A percentile compares a stretch with the other conserved stretches of the same genome.
Evolutionary conservation across 306 rosid species (phyloP).

Genomic region (Prunus armeniaca): DNA sequence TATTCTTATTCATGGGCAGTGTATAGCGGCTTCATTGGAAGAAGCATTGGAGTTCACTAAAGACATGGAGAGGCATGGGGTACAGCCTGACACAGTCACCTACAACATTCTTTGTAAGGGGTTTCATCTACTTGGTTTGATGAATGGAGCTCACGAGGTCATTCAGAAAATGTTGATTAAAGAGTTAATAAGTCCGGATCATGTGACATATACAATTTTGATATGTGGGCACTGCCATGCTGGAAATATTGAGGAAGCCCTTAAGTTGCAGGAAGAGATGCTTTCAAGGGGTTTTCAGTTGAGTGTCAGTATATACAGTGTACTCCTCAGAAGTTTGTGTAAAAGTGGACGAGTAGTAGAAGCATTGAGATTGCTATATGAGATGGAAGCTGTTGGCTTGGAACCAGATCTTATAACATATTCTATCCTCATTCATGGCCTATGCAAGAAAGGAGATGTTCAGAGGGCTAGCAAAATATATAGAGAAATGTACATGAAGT

Average conservation of each 20-base stretch:
- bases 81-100: constrained; percentile 40
- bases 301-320: constrained; percentile 36
- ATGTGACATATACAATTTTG: constrained; percentile 40
- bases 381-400: constrained; percentile 40
- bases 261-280: constrained; percentile 39
- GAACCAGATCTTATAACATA: constrained; percentile 44
- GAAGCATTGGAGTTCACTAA: constrained; percentile 43
- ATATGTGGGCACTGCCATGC: constrained; percentile 48
- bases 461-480: constrained; percentile 41
- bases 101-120: constrained; percentile 50
- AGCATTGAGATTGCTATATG: constrained; percentile 39
- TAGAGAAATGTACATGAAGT: constrained; percentile 41
- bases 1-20: constrained; percentile 55
- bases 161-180: constrained; percentile 41
- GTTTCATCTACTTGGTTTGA: constrained; percentile 46
- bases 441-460: constrained; percentile 45
- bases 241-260: constrained; percentile 46
- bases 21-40: constrained; percentile 29
- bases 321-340: constrained; percentile 46
- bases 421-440: constrained; percentile 48
- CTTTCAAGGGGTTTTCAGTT: constrained; percentile 39
- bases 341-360: constrained; percentile 42
- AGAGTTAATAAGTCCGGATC: constrained; percentile 41
- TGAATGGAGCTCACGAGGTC: constrained; percentile 40
- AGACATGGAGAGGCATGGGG: constrained; percentile 53